These are phyloP conservation scores for Polyporus tsugae DNA, from an alignment of 1,284 basidiomycete genomes.

Conservation along the genomic window DNA sequence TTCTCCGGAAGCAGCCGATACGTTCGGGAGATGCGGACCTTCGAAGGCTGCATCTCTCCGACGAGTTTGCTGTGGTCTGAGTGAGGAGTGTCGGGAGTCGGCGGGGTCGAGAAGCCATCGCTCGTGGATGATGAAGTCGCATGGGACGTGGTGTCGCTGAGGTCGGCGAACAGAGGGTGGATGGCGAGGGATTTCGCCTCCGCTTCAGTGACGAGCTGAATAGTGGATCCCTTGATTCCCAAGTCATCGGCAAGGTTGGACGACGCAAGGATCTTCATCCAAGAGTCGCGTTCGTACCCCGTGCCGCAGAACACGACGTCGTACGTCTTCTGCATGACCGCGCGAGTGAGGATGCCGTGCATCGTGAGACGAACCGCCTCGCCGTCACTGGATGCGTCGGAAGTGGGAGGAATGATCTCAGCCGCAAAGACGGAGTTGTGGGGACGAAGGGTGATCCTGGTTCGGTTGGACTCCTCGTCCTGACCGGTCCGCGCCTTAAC, in stretches of 20 bases:
- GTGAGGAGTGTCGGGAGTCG: conserved; percentile 31
- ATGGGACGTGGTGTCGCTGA: conserved; percentile 22
- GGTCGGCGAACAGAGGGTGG: conserved; percentile 27
- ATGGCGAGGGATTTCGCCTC: conserved; percentile 31
- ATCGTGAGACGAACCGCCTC: conserved; percentile 45
- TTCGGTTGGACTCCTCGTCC: conserved; percentile 31
- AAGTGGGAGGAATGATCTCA: conserved; percentile 32
- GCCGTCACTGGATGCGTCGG: conserved; percentile 28
- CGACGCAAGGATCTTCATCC: conserved; percentile 54
- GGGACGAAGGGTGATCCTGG: conserved; percentile 48
- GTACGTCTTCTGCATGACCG: conserved; percentile 48
- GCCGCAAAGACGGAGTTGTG: conserved; percentile 51
- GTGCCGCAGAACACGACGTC: conserved; percentile 65
- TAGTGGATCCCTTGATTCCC: conserved; percentile 44
- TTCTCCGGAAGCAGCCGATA: conserved; percentile 53
- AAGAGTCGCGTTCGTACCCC: conserved; percentile 62
- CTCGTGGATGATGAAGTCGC: conserved; percentile 26
- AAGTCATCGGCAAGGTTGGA: conserved; percentile 55
- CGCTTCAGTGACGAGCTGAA: conserved; percentile 35
- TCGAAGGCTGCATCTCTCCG: conserved; percentile 38
- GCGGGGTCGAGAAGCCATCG: conserved; percentile 31
- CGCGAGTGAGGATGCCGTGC: conserved; percentile 48
- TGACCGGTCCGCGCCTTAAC: conserved; percentile 47
- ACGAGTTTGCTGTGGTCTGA: conserved; percentile 28
- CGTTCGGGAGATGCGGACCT: conserved; percentile 53